Evolutionary conservation across 78 protist species (phyloP), one percentile per base, ranked within the genome.

Genomic region (Dictyostelium purpureum): DNA sequence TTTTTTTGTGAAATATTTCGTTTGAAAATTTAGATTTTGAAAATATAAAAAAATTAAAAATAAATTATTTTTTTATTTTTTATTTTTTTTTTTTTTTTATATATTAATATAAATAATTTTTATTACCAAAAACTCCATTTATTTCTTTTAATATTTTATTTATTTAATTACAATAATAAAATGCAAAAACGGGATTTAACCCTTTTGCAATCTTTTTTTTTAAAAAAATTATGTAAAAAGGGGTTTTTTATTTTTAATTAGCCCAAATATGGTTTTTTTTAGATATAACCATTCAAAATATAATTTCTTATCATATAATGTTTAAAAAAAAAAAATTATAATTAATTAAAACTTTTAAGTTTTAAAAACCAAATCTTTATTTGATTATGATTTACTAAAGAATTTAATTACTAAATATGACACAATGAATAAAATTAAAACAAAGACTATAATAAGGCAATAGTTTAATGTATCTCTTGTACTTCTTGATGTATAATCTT

Each of bases 351-450:
- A n/a, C n/a, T n/a, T n/a, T n/a, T n/a, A n/a, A n/a, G n/a, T n/a
- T 47, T 47, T 47, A 47, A 47, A 10, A 10, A 11, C 7, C 31
- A 5, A 61, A 6, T 16, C 49, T 31, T 73, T 31, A 31, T 49
- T 49, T 73, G 24, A 49, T 73, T 21, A 37, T 49, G 43, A 5
- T 76, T 54, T 35, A 7, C 69, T 35, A 7, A 2, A 28, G 6
- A 79, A 24, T 57, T 79, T 80, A 67, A 80, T 80, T 6, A 82
- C 51, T 31, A 82, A 12, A 70, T 82, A 82, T 10, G 90, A 70
- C 6, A 9, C 11, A 14, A 82, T 51, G 73, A 82, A 82, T 3
- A 70, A n/a, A 26, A 43, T 10, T 37, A 82, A 47, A 11, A 82
- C 90, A 1, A 82, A 14, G 2, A 82, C 37, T 4, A 82, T 82